phyloP scores from a whole-genome alignment of 2,329 filamentous ascomycete species.

The Akanthomyces muscarius region DNA sequence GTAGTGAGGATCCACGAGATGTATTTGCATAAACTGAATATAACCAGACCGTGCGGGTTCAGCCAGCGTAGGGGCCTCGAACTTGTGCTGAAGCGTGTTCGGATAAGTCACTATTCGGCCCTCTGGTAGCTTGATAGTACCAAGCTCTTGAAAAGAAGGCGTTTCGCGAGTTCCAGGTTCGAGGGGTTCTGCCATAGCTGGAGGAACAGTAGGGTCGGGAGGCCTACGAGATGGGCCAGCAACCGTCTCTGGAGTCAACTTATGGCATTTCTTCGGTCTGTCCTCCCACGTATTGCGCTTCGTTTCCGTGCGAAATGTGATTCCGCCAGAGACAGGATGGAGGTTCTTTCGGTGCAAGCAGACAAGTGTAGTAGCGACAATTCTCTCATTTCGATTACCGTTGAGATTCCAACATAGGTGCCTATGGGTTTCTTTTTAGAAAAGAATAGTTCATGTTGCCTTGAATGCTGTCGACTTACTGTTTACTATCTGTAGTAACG shows the following conservation, averaged over 20 bases:
- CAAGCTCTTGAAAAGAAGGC: constrained; percentile 3
- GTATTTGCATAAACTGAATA: neutral
- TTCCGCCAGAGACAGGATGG: neutral
- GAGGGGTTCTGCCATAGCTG: neutral
- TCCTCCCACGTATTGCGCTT: neutral
- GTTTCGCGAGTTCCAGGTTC: no score
- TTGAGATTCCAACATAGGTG: neutral
- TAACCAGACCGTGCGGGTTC: neutral
- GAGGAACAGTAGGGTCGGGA: neutral
- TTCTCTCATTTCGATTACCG: constrained; percentile 9
- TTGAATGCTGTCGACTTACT: neutral
- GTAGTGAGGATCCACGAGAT: constrained; percentile 9
- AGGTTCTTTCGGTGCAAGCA: constrained; percentile 6
- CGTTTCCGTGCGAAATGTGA: constrained; percentile 4
- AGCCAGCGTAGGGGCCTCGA: neutral
- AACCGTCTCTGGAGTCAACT: neutral
- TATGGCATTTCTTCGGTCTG: neutral
- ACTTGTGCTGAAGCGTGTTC: constrained; percentile 5
- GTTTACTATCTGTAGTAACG: neutral
- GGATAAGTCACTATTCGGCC: constrained; percentile 2
- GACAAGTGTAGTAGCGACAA: neutral
- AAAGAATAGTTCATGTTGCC: no score
- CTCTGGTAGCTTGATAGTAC: neutral
- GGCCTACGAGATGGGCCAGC: no score
- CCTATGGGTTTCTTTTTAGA: neutral